Evolutionary conservation across 768 basidiomycete genomes (phyloP), one percentile per base, ranked within the genome.

Genomic region (Lactarius trivialis): DNA sequence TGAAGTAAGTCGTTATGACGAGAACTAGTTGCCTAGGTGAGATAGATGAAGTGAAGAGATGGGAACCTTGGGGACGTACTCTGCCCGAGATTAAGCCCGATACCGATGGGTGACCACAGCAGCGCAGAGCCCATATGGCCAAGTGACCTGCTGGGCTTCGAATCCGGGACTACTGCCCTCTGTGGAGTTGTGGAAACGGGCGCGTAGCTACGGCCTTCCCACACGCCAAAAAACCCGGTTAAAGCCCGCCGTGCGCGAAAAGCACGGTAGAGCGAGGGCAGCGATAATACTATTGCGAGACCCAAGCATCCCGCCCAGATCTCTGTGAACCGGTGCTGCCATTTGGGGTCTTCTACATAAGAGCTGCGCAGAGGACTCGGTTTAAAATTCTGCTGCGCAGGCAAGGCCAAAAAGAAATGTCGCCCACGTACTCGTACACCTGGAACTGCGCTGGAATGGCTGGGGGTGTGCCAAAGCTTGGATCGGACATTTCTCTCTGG

Each of bases 321-420:
- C 19, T 79, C 79, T 0, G 86, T 85, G 75, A 92, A 91, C 64
- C 78, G 84, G 53, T 75, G 73, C 70, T 91, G 89, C 85, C 85
- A 94, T 75, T 77, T 79, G 0, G 91, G 91, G 70, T 93, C 91
- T 60, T 81, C 81, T 33, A 78, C 77, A 71, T 92, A 92, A 1
- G 89, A 89, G 70, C 90, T 90, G 59, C n/a, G 51, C 30, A 12
- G 30, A 49, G 14, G 33, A 50, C 37, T 28, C 32, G 48, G 52
- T 41, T 50, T 55, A 48, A 33, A 1, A 6, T 32, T 24, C 28
- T 9, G 28, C 17, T 17, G 28, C 7, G n/a, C 30, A 30, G 30
- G 54, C 28, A 34, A 9, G 3, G 21, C 12, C n/a, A 32, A 32
- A 14, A 9, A n/a, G n/a, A 26, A 26, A 49, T 49, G 37, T 24